Evolutionary conservation across 768 basidiomycete species (phyloP).

Genomic region (Naganishia friedmannii): DNA sequence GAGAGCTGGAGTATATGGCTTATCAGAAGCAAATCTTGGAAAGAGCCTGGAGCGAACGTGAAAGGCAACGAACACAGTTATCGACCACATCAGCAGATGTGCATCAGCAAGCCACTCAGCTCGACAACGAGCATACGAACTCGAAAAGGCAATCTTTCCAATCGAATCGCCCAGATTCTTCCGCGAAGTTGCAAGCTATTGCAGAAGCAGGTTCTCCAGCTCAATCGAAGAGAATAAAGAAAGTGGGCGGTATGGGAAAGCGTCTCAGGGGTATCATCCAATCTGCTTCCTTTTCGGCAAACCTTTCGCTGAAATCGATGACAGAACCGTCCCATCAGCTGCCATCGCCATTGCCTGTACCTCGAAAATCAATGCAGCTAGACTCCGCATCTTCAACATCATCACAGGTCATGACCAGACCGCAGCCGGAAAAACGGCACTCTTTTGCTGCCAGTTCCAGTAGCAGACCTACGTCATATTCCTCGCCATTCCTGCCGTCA

Average conservation of each 20-base stretch:
- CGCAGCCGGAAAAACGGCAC: conserved; percentile 14
- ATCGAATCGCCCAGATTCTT: neutral
- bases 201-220: neutral
- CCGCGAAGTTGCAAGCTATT: neutral
- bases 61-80: neutral
- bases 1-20: conserved; percentile 1
- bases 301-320: conserved; percentile 19
- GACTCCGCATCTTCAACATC: conserved; percentile 12
- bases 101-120: neutral
- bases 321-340: neutral
- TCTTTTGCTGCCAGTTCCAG: conserved; percentile 18
- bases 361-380: conserved; percentile 8
- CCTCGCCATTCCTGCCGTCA: conserved; percentile 14
- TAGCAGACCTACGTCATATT: conserved; percentile 15
- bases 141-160: conserved; percentile 21
- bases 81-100: neutral
- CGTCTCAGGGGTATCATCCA: conserved; percentile 28
- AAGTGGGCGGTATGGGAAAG: conserved; percentile 25
- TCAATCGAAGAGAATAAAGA: conserved; percentile 18
- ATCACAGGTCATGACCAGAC: neutral
- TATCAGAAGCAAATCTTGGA: conserved; percentile 19
- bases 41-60: conserved; percentile 21
- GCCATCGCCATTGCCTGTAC: neutral
- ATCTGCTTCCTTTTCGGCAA: conserved; percentile 21
- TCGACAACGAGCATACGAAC: neutral